Base-by-base conservation (phyloP, 1,284 basidiomycete species). In the Tetrapyrgos nigripes region DNA sequence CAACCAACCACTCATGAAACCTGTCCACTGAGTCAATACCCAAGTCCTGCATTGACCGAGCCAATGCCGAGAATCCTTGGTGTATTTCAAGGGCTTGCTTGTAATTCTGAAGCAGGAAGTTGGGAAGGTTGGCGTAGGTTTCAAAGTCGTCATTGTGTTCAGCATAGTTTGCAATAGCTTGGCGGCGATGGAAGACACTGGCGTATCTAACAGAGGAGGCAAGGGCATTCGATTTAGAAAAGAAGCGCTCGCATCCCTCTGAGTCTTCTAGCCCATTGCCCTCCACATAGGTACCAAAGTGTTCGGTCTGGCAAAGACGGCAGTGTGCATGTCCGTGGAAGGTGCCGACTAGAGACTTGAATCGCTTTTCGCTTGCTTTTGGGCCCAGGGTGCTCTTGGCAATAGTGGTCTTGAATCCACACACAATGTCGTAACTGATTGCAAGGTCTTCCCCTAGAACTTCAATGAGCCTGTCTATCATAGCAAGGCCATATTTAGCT, bases 401-500 rank as follows among this genome's bases (percentile, higher is more conserved):
- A 3, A 65, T 3, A 2, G 67, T 68, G n/a, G 48, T 59, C 11
- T 26, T 24, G 27, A 65, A 63, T 11, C 47, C 46, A 31, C 67
- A 67, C 1, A 63, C 63, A 14, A 68, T 66, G 45, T 68, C 64
- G 23, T 65, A 77, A 0, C 73, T 70, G 1, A 59, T 55, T 0
- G 64, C 70, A 19, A 76, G 43, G n/a, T 65, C n/a, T n/a, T n/a
- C n/a, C n/a, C n/a, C n/a, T n/a, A n/a, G n/a, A n/a, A n/a, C n/a
- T n/a, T n/a, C n/a, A 49, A 77, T 50, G 1, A 77, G 60, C 13
- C 48, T 50, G 1, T 66, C 45, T 1, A 73, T 59, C 21, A 71
- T 54, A 0, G 73, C 69, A 1, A 77, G 62, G 0, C 67, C 67
- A 55, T 79, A 79, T 52, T 78, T 77, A 0, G 73, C 66, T 10